Evolutionary conservation across 2,329 filamentous ascomycete genomes (phyloP).

Genomic region (Dryadomyces sulphureus): DNA sequence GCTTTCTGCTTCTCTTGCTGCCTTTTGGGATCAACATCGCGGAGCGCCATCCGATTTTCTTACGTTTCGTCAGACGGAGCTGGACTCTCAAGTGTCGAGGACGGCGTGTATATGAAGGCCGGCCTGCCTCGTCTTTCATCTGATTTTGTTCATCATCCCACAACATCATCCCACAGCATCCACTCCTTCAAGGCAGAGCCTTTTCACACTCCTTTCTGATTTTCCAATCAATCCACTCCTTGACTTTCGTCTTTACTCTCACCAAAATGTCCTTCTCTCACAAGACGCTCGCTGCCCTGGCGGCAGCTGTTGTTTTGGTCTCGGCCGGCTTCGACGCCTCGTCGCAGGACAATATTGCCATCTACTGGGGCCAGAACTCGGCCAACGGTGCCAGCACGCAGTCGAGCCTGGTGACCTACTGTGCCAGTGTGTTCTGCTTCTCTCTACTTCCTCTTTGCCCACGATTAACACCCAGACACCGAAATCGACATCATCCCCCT

Average conservation of each 20-base stretch:
- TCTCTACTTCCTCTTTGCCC: neutral
- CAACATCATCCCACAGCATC: neutral
- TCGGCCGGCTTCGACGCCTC: conserved; percentile 28
- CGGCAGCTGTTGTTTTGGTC: conserved; percentile 9
- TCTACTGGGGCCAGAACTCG: conserved; percentile 62
- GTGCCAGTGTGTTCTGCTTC: conserved; percentile 30
- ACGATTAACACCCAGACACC: conserved; percentile 14
- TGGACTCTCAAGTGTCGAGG: neutral
- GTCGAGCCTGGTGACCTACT: conserved; percentile 42
- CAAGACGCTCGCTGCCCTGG: conserved; percentile 3
- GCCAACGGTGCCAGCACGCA: conserved; percentile 33
- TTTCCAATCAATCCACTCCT: neutral
- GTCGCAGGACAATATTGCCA: conserved; percentile 39
- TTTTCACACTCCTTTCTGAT: neutral
- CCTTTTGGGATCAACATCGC: neutral
- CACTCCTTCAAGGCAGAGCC: neutral
- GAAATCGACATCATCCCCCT: conserved; percentile 52
- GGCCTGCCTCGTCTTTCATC: neutral
- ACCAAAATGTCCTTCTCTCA: neutral
- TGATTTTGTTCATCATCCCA: neutral
- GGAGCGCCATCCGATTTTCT: neutral
- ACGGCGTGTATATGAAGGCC: neutral
- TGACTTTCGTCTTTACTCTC: neutral
- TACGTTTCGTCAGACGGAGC: neutral
- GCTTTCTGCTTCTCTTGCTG: too few species aligned